A percentile compares a stretch with the other conserved stretches of the same genome.
phyloP scores from a whole-genome alignment of 345 rosid genomes.

The Acer yangbiense region DNA sequence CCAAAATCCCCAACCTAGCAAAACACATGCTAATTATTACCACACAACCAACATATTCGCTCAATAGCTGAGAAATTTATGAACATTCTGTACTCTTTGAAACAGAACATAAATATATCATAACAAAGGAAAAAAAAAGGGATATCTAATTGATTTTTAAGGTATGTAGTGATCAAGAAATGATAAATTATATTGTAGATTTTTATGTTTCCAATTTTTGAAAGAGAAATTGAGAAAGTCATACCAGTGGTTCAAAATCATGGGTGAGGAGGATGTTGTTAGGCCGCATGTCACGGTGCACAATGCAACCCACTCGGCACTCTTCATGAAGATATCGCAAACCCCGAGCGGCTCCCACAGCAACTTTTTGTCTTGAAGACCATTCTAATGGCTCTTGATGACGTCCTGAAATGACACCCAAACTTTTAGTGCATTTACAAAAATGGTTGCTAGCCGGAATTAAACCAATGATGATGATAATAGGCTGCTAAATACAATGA shows the following conservation, averaged over 20 bases:
- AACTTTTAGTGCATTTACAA: slow-evolving; percentile 14
- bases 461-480: not conserved
- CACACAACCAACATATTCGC: not conserved
- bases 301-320: slow-evolving; percentile 99
- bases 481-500: not conserved
- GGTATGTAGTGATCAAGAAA: no score
- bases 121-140: no score
- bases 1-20: slow-evolving; percentile 98
- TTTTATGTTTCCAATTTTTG: no score
- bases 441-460: not conserved
- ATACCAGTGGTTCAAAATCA: slow-evolving; percentile 97
- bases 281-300: slow-evolving; percentile 99
- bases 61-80: not conserved
- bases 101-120: not conserved
- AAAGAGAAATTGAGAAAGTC: not conserved
- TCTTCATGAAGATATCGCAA: slow-evolving; percentile 99
- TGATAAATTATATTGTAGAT: no score
- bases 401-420: slow-evolving; percentile 49
- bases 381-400: slow-evolving; percentile 73
- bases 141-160: no score
- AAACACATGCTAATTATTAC: slow-evolving; percentile 14
- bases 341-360: slow-evolving; percentile 98
- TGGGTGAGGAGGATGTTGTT: slow-evolving; percentile 98
- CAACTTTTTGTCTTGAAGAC: slow-evolving; percentile 94
- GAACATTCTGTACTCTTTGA: not conserved